phyloP scores from a whole-genome alignment of 176 grass and related monocot species.

The Zoysia pacifica region DNA sequence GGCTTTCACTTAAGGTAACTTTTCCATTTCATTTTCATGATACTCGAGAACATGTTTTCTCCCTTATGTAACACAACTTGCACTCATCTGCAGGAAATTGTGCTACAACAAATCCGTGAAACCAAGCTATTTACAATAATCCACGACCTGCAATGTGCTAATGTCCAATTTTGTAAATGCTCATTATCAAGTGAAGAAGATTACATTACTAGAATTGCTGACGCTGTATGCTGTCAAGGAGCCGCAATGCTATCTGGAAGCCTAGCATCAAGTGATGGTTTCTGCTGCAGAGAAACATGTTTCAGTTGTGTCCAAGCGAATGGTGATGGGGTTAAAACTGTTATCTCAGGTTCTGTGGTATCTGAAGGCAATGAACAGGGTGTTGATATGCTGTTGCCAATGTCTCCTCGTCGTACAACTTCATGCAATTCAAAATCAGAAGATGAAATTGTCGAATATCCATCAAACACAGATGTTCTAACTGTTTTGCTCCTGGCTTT shows the following conservation, averaged over 20 bases:
- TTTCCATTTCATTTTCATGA: conserved; percentile 20
- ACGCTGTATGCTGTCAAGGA: conserved; percentile 71
- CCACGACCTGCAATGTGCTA: conserved; percentile 48
- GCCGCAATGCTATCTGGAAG: conserved; percentile 55
- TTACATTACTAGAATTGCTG: conserved; percentile 46
- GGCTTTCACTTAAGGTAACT: conserved; percentile 54
- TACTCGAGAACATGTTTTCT: conserved; percentile 10
- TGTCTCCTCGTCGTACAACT: conserved; percentile 10
- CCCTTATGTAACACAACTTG: conserved; percentile 4
- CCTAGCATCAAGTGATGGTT: conserved; percentile 42
- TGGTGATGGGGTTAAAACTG: conserved; percentile 37
- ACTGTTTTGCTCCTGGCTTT: conserved; percentile 78
- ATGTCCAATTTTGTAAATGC: conserved; percentile 34
- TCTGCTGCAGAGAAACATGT: conserved; percentile 69
- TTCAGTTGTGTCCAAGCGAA: conserved; percentile 51
- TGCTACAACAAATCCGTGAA: conserved; percentile 67
- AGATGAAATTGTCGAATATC: conserved; percentile 46
- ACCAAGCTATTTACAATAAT: conserved; percentile 63
- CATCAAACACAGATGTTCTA: conserved; percentile 55
- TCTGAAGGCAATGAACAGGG: conserved; percentile 49
- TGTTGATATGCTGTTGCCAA: conserved; percentile 64
- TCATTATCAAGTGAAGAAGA: conserved; percentile 37
- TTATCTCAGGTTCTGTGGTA: conserved; percentile 50
- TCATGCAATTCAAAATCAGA: conserved; percentile 32
- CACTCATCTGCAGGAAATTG: conserved; percentile 51